Base-by-base conservation (phyloP, 768 basidiomycete genomes). In the Russula griseocarnosa region DNA sequence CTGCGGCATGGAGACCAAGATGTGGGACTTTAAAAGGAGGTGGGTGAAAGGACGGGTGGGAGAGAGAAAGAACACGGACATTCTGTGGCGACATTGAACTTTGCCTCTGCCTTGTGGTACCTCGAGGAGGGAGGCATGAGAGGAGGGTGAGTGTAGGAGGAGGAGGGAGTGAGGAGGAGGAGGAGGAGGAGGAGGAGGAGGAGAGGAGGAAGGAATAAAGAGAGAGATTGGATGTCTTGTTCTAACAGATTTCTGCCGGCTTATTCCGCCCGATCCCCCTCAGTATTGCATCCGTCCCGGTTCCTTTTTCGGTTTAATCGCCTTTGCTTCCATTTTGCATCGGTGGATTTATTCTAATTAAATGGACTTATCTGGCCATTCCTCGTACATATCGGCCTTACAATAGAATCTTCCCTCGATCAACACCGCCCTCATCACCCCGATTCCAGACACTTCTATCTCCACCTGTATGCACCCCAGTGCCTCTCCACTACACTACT, bases 1-100 rank as follows among this genome's bases (percentile, higher is more conserved):
- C 87, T 42, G 89, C 90, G 24, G 86, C 82, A 70, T 92, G 90
- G 1, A 92, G 76, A 47, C 88, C 88, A 44, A 90, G 85, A 69
- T 84, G 86, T 38, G 88, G 86, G 69, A 90, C 90, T 92, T 44
- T 14, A 38, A 26, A 59, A 59, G n/a, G 30, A 26, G 54, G 44
- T 11, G 58, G 55, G 49, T 51, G 46, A 49, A 36, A 36, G 30
- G 20, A 34, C 28, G 9, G 3, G 10, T 30, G 22, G 8, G 11
- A 47, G 36, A 65, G 28, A 32, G 16, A 24, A 56, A 16, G n/a
- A 47, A 7, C 3, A 70, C 82, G 26, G 57, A 82, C 82, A 83
- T 3, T 84, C 82, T 0, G 81, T 81, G 0, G 78, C 72, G 49
- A 83, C 82, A 62, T 83, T 83, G 74, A 78, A 84, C 69, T 80